Evolutionary conservation across 305 asterid species (phyloP), one percentile per base, ranked within the genome.

Genomic region (Solanum hybrid): DNA sequence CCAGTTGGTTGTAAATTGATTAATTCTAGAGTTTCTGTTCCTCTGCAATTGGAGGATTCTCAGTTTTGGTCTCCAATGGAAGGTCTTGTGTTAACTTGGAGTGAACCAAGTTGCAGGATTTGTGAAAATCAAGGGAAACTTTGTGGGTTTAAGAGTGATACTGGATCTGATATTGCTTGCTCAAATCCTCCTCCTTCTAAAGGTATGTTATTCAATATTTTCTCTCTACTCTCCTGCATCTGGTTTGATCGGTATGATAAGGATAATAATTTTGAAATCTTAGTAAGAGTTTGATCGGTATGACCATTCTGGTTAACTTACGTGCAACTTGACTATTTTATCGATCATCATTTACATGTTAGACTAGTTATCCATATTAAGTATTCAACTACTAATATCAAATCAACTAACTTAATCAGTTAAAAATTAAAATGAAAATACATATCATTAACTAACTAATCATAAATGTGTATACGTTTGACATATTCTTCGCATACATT

Each of bases 61-160:
- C 90, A 88, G 91, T 91, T 89, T 76, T 91, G 94, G 97, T 51
- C 93, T 86, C 29, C 94, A 75, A 87, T 90, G 92, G 94, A 88
- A 88, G 94, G 94, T 91, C 89, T 96, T 13, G 90, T 89, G 93
- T 92, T 96, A 88, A 89, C 56, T 3, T 96, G 98, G 98, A 66
- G 38, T 5, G 89, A 84, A n/a, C 98, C 98, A 2, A 71, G 31
- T 19, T 96, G 98, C 90, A 51, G 86, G 73, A 34, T 36, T 22
- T 96, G 98, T 80, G 98, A 92, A 4, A 90, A 24, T 29, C 69
- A 72, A 35, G 95, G 95, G 1, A 90, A 95, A 51, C 15, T 89
- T 85, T 96, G 98, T 91, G 95, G 97, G 88, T 91, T 81, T 75
- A 88, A 89, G 19, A 90, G 71, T 12, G 93, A 88, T 81, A 22